Base-by-base conservation (phyloP, 2,329 filamentous ascomycete genomes). In the Ambrosiella beaveri region DNA sequence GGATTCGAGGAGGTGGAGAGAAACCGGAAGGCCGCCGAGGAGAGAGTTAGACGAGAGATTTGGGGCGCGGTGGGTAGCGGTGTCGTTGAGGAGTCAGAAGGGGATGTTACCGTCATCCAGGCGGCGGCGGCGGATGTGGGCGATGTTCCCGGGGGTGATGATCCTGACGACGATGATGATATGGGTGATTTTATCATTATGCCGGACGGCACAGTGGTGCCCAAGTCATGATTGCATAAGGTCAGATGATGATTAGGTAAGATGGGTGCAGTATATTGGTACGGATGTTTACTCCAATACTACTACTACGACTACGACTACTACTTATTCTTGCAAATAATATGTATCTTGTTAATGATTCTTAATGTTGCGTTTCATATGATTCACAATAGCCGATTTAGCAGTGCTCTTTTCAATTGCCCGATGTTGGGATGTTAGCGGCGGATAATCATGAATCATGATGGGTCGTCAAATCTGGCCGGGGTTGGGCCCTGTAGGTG, bases 1-100 rank as follows among this genome's bases (percentile, higher is more conserved):
- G 93, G 93, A 0, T 84, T 95, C 54, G 93, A 97, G 68, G 93
- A 98, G 71, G 85, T 90, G 0, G 93, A 98, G 71, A 79, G 93
- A 57, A 75, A 88, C 51, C 78, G 93, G 54, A 85, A 84, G 66
- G 80, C 83, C 40, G 95, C 91, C 68, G 93, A 98, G 65, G 93
- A 97, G 61, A 78, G 80, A 64, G 88, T 89, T 60, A 77, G 90
- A 59, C 84, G 81, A 65, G 90, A 96, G 68, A 86, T 84, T 11
- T 85, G 81, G 81, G 80, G 79, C 13, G 59, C 72, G 0, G 74
- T 75, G 9, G 67, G 75, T 0, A 67, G 68, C 7, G 69, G 70
- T 41, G 75, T 71, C 27, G 71, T 72, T 15, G 70, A 71, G 0
- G 66, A 64, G 7, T 64, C n/a, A 35, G 52, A 54, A 41, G 52